Percentiles rank a stretch among this genome's conserved stretches.
These are phyloP conservation scores for Lactarius sp. DNA, from an alignment of 768 basidiomycete genomes.

Conservation along the genomic window DNA sequence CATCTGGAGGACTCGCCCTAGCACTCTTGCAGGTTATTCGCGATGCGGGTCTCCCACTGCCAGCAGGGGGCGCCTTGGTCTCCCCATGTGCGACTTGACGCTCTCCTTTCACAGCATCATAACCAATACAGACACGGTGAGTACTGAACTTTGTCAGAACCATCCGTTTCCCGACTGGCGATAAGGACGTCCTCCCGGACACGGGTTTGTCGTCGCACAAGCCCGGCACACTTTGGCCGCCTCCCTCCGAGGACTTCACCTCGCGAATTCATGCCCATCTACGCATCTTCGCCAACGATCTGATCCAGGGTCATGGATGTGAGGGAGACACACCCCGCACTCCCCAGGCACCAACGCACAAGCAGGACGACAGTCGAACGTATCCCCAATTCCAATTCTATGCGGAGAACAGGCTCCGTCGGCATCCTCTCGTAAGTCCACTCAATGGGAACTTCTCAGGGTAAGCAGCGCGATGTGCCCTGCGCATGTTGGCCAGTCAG, in stretches of 20 bases:
- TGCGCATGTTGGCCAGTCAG: constrained; percentile 34
- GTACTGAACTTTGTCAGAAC: constrained; percentile 41
- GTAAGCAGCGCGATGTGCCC: constrained; percentile 88
- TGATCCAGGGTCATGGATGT: constrained; percentile 34
- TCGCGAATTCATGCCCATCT: constrained; percentile 50
- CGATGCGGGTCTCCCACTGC: constrained; percentile 73
- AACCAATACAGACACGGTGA: constrained; percentile 76
- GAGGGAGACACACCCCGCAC: background rate
- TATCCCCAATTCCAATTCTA: constrained; percentile 83
- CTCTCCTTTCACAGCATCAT: constrained; percentile 92
- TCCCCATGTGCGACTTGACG: constrained; percentile 91
- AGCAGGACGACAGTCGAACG: constrained; percentile 25
- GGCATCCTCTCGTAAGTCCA: constrained; percentile 79
- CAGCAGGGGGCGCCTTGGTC: constrained; percentile 84
- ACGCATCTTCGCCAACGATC: constrained; percentile 55
- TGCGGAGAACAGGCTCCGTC: constrained; percentile 67
- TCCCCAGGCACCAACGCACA: background rate
- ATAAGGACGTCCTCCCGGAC: constrained; percentile 70
- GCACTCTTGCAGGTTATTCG: constrained; percentile 85
- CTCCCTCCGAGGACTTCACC: constrained; percentile 57
- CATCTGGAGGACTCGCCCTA: constrained; percentile 82
- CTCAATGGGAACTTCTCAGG: constrained; percentile 61
- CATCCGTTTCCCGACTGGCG: background rate
- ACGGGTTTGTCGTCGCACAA: constrained; percentile 75
- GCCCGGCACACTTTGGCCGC: constrained; percentile 75